Evolutionary conservation across 768 basidiomycete species (phyloP), one percentile per base, ranked within the genome.

Genomic region (Pleurotus cornucopiae): DNA sequence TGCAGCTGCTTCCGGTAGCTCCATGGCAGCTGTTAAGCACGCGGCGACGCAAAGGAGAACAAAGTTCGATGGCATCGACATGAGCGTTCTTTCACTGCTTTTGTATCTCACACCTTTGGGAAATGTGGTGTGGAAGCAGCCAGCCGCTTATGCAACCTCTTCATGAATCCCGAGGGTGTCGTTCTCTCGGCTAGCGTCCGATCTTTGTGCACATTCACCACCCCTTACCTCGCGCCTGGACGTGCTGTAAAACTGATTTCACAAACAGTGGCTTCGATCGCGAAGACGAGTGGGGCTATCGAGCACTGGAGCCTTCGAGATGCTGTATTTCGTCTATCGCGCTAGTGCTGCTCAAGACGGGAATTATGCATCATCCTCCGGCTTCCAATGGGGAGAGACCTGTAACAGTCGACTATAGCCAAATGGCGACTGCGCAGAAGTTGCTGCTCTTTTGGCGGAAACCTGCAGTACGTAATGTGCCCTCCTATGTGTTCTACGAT

Each of bases 261-360:
- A 21, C 37, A 11, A 40, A 23, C 65, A 96, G 97, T 72, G 97
- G 97, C 16, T 99, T 99, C 69, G 84, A 95, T 69, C 86, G 96
- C 13, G 90, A 95, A n/a, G 96, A 99, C 69, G 87, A 88, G 69
- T 99, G 97, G 97, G 97, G 97, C 41, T 98, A 89, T 75, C 86
- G 97, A 44, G 92, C 96, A 0, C 76, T 97, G 64, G 97, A 99
- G 69, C 97, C 97, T 2, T 88, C 88, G 48, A 86, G 97, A 52
- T 98, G 95, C 66, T 97, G 95, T 69, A 98, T 99, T 69, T 96
- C 96, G 13, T 98, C 94, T 56, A 98, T 98, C 72, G 96, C 96
- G 3, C 85, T 99, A 6, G 96, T 98, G 55, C 80, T 98, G 1
- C 84, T 99, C 67, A 99, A 99, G 72, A 98, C 97, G 0, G 97